Conservation (phyloP, 2,329 filamentous ascomycete genomes). For the Aspergillus sp. region DNA sequence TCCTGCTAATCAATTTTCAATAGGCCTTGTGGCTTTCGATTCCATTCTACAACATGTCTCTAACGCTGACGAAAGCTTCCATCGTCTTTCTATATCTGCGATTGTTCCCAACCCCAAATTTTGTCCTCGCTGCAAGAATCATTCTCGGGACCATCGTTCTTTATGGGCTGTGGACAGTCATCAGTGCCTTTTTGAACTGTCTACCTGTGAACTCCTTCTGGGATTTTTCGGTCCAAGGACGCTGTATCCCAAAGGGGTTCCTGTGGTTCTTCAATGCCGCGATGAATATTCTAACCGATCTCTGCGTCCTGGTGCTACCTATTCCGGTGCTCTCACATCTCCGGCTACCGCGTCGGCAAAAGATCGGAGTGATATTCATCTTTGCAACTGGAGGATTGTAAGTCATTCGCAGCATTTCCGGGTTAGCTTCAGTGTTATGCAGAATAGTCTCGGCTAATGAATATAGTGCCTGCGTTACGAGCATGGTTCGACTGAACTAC, state of each 20-base stretch:
- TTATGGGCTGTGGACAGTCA: conserved; percentile 1
- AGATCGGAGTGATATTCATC: not conserved
- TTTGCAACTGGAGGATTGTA: conserved; percentile 1
- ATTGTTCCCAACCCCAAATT: not conserved
- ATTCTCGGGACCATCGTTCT: not conserved
- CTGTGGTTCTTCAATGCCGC: conserved; percentile 2
- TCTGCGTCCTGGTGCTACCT: not conserved
- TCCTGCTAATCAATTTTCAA: not conserved
- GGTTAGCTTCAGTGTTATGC: too few species aligned
- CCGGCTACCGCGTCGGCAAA: not conserved
- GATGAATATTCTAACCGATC: conserved; percentile 1
- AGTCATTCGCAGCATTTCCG: not conserved
- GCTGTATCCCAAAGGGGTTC: not conserved
- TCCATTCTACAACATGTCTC: conserved; percentile 3
- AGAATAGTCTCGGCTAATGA: not conserved
- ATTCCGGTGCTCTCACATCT: not conserved
- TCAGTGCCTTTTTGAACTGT: conserved; percentile 3
- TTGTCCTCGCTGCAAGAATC: not conserved
- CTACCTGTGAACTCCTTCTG: conserved; percentile 2
- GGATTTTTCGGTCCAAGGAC: not conserved
- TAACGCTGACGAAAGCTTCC: not conserved
- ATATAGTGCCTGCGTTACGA: conserved; percentile 1
- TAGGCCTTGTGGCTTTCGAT: conserved; percentile 3
- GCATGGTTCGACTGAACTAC: conserved; percentile 1
- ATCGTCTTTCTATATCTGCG: conserved; percentile 2